Percentiles rank a stretch among this genome's conserved stretches.
These are phyloP conservation scores for Saccharomycopsis fibuligera DNA, from an alignment of 805 yeast genomes.

Conservation along the genomic window DNA sequence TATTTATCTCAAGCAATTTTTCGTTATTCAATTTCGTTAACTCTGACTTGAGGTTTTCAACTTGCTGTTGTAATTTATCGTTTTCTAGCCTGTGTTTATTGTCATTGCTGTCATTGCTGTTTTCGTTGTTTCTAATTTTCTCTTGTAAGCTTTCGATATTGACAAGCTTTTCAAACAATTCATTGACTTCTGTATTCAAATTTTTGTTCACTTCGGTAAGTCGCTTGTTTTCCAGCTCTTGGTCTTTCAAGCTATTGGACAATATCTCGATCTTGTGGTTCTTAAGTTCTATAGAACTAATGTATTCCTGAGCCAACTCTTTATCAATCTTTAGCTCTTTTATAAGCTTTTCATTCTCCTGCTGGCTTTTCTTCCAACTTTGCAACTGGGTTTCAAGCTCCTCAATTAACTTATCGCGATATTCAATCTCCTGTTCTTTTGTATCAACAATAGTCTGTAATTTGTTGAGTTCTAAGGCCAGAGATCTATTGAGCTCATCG, in stretches of 20 bases:
- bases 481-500: not conserved
- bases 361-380: not conserved
- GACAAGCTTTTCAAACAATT: constrained; percentile 1
- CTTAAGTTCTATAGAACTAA: not conserved
- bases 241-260: not conserved
- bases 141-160: constrained; percentile 3
- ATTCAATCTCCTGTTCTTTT: constrained; percentile 10
- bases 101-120: not conserved
- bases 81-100: constrained; percentile 1
- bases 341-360: not conserved
- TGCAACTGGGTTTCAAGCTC: not conserved
- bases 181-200: constrained; percentile 2
- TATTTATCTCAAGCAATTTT: constrained; percentile 4
- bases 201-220: constrained; percentile 2
- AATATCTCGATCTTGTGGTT: not conserved
- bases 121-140: constrained; percentile 6
- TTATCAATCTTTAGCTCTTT: not conserved
- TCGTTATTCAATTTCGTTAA: not conserved
- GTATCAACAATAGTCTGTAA: not conserved
- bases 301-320: not conserved
- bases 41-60: not conserved
- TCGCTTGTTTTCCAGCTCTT: constrained; percentile 1
- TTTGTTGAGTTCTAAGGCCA: not conserved
- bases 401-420: constrained; percentile 3
- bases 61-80: not conserved